These are phyloP conservation scores for Candida argentea DNA, from an alignment of 805 yeast species.

Conservation along the genomic window DNA sequence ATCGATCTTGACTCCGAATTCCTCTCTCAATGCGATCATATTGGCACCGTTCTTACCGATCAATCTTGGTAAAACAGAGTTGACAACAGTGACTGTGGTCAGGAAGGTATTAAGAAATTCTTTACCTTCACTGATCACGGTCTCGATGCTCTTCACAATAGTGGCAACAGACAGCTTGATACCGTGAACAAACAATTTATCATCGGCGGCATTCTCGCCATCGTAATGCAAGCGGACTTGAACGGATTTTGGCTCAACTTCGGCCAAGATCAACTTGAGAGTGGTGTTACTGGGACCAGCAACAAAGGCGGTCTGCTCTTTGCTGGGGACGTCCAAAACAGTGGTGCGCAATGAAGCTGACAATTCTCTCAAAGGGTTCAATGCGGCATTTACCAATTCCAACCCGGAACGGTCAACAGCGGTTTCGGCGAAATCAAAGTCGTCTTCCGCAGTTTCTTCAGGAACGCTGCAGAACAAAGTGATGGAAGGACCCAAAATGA, in stretches of 20 bases:
- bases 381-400: conserved; percentile 40
- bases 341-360: conserved; percentile 44
- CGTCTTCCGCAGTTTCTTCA: conserved; percentile 27
- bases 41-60: conserved; percentile 86
- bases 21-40: conserved; percentile 56
- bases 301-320: conserved; percentile 44
- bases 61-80: conserved; percentile 59
- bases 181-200: conserved; percentile 63
- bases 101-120: conserved; percentile 38
- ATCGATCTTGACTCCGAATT: conserved; percentile 69
- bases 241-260: conserved; percentile 29
- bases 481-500: conserved; percentile 46
- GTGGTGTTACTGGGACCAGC: conserved; percentile 56
- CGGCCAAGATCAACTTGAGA: conserved; percentile 32
- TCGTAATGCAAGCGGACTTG: conserved; percentile 38
- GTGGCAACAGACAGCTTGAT: conserved; percentile 48
- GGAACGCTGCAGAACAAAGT: conserved; percentile 46
- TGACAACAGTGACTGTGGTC: conserved; percentile 51
- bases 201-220: conserved; percentile 25
- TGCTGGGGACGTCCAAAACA: conserved; percentile 40
- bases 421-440: conserved; percentile 46
- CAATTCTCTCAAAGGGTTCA: conserved; percentile 49
- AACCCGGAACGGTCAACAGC: conserved; percentile 38
- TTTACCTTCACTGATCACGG: conserved; percentile 45
- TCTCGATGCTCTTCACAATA: conserved; percentile 42